Conservation (phyloP, 495 filamentous ascomycete species). For the Xylaria nigripes region DNA sequence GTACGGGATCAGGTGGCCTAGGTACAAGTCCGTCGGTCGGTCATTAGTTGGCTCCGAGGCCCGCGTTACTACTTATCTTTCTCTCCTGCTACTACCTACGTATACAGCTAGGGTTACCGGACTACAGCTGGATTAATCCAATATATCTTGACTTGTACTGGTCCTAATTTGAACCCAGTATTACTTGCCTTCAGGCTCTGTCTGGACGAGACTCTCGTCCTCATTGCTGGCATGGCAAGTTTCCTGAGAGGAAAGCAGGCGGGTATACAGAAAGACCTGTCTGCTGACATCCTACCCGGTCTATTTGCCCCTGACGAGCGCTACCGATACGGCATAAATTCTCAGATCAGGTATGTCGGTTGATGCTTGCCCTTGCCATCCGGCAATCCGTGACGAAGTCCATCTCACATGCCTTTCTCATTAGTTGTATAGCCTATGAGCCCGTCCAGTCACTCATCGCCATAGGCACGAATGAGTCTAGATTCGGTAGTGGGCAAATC, state of each 20-base stretch:
- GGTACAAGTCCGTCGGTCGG: too few species aligned
- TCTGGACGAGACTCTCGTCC: background rate
- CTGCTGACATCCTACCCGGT: conserved; percentile 63
- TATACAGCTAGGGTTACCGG: background rate
- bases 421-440: conserved; percentile 73
- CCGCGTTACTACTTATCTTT: background rate
- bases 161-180: background rate
- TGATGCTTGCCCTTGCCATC: background rate
- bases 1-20: too few species aligned
- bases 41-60: too few species aligned
- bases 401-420: conserved; percentile 1
- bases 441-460: conserved; percentile 89
- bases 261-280: conserved; percentile 84
- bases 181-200: background rate
- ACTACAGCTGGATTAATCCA: background rate
- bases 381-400: background rate
- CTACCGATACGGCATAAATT: conserved; percentile 77
- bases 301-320: conserved; percentile 79
- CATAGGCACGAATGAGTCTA: conserved; percentile 78
- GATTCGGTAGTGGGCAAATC: conserved; percentile 71
- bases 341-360: conserved; percentile 55
- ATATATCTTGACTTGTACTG: background rate
- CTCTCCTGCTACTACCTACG: background rate
- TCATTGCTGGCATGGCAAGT: conserved; percentile 53
- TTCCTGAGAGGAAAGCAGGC: conserved; percentile 89